Evolutionary conservation across 2,329 filamentous ascomycete species (phyloP), one percentile per base, ranked within the genome.

Genomic region (Monosporascus cannonballus): DNA sequence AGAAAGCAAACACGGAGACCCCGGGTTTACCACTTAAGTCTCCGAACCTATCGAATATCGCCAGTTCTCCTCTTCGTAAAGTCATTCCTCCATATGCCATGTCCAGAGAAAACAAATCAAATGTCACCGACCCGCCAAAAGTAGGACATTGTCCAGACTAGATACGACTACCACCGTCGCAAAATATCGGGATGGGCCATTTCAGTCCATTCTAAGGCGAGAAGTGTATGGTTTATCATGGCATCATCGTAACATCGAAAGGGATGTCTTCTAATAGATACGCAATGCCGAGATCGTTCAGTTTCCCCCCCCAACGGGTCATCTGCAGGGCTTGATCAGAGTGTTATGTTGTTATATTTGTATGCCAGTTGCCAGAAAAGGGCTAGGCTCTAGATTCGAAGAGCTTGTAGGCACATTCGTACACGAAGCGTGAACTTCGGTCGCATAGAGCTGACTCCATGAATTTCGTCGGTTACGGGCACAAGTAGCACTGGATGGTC

Each of bases 31-130:
- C 37, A 45, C 30, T 42, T 37, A 51, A 48, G 51, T 51, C 53
- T 54, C 50, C 54, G 50, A 48, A 55, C 50, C 45, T 56, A 51
- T 53, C 53, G 51, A 58, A 56, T 53, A 56, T 51, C 45, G 45
- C 54, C 57, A 45, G 53, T 50, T 54, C 55, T 14, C 56, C 51
- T 56, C 56, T 51, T 50, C 49, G 52, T 53, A 54, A 56, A 51
- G 56, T 61, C 54, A 45, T 55, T 54, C 52, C 50, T 46, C 41
- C 46, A 46, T 53, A 51, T 56, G 53, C 54, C 61, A 64, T 64
- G 60, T 62, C 55, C 58, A 58, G 52, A 62, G 55, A 65, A 63
- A 63, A 57, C 52, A 59, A 52, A 51, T 41, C 38, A 41, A 41
- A 46, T 14, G 38, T 54, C 44, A 52, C 47, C 51, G 24, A 56